These are phyloP conservation scores for Chlorella sp. DNA, from an alignment of 139 green algal species.

Conservation along the genomic window DNA sequence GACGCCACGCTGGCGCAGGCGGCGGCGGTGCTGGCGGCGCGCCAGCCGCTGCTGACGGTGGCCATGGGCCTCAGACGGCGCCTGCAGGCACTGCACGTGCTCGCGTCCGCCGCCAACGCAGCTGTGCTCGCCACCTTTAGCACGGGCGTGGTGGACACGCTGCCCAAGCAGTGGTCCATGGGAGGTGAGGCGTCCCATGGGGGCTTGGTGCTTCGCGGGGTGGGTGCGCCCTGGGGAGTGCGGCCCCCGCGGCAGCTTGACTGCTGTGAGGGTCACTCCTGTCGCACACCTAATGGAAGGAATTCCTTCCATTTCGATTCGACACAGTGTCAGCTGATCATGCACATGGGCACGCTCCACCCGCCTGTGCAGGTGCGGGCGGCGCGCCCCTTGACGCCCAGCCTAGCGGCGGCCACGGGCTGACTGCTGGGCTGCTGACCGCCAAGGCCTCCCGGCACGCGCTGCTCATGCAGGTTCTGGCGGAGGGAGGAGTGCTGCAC, in stretches of 20 bases:
- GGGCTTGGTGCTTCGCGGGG: too few species aligned
- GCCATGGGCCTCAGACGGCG: conserved; percentile 11
- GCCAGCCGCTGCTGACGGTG: conserved; percentile 2
- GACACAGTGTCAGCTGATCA: too few species aligned
- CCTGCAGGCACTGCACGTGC: conserved; percentile 16
- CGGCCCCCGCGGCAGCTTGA: too few species aligned
- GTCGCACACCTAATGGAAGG: too few species aligned
- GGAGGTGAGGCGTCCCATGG: too few species aligned
- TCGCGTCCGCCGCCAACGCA: background rate
- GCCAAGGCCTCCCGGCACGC: background rate
- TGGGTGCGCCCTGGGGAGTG: too few species aligned
- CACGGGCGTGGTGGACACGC: conserved; percentile 27
- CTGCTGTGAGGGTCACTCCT: too few species aligned
- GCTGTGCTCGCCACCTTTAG: conserved; percentile 17
- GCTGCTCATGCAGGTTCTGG: background rate
- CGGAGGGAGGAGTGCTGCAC: background rate
- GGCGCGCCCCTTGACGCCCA: too few species aligned
- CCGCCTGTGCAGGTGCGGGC: too few species aligned
- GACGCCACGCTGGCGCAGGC: conserved; percentile 6
- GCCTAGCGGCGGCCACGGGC: too few species aligned
- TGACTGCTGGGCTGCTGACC: background rate
- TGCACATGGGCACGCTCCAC: too few species aligned
- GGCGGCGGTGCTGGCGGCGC: conserved; percentile 5
- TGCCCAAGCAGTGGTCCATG: conserved; percentile 35
- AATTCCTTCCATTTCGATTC: too few species aligned